These are phyloP conservation scores for Colletotrichum simmondsii DNA, from an alignment of 2,329 filamentous ascomycete species.

Conservation along the genomic window DNA sequence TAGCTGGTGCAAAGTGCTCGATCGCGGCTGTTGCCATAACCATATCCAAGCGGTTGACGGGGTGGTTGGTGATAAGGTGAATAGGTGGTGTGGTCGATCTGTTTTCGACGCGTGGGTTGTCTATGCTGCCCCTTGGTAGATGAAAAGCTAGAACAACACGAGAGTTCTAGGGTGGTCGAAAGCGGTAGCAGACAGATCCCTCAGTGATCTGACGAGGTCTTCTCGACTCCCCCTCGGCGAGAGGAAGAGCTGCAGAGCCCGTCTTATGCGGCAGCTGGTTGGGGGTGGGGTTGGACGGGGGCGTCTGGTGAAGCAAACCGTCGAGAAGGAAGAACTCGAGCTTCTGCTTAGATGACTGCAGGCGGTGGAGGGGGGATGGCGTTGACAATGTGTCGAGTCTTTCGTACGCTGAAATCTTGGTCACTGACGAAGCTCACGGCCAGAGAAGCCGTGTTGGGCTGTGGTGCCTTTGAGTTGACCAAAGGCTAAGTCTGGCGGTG, in stretches of 20 bases:
- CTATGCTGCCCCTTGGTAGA: constrained; percentile 9
- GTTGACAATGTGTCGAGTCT: constrained; percentile 76
- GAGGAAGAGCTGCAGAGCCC: constrained; percentile 98
- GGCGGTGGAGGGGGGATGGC: constrained; percentile 66
- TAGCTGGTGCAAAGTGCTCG: constrained; percentile 61
- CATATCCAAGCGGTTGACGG: constrained; percentile 60
- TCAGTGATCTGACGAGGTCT: constrained; percentile 93
- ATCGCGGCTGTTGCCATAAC: constrained; percentile 73
- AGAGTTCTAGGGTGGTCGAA: constrained; percentile 91
- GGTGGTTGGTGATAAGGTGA: constrained; percentile 35
- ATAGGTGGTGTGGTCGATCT: constrained; percentile 23
- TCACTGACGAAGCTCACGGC: constrained; percentile 72
- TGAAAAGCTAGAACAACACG: constrained; percentile 41
- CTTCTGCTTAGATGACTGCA: constrained; percentile 57
- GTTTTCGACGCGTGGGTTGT: constrained; percentile 26
- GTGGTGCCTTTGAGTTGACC: constrained; percentile 73
- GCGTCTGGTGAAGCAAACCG: constrained; percentile 55
- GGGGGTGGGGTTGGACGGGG: constrained; percentile 68
- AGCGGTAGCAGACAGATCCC: constrained; percentile 92
- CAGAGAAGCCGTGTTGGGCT: constrained; percentile 69
- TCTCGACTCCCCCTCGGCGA: constrained; percentile 98
- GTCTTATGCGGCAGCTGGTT: constrained; percentile 99
- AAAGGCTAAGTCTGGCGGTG: constrained; percentile 63
- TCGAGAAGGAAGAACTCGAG: constrained; percentile 63
- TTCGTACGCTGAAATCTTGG: constrained; percentile 76